These are phyloP conservation scores for Coniochaeta sp. DNA, from an alignment of 2,329 filamentous ascomycete species.

Conservation along the genomic window DNA sequence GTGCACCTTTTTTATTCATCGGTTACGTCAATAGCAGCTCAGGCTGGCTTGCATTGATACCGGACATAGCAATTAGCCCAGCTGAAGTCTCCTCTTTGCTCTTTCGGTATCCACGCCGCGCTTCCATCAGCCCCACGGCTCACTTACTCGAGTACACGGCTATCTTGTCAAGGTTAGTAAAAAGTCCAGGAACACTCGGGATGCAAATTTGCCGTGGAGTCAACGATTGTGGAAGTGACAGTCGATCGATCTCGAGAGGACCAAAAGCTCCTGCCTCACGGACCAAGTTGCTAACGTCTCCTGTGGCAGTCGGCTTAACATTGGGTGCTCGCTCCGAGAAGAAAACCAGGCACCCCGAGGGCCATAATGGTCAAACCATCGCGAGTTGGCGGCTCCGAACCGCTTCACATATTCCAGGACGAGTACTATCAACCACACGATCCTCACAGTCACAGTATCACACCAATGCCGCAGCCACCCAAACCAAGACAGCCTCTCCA, in stretches of 20 bases:
- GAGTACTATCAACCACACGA: slow-evolving; percentile 35
- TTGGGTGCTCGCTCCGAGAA: background rate
- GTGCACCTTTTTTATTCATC: background rate
- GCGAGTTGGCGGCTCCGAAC: slow-evolving; percentile 38
- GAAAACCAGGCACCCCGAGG: slow-evolving; percentile 9
- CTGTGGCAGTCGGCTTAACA: background rate
- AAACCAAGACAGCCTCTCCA: slow-evolving; percentile 41
- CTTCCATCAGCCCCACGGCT: background rate
- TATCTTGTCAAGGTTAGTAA: background rate
- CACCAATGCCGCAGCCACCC: slow-evolving; percentile 45
- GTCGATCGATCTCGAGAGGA: background rate
- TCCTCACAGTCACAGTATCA: slow-evolving; percentile 41
- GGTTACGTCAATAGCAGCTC: background rate
- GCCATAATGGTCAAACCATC: slow-evolving; percentile 48
- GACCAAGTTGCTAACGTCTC: background rate
- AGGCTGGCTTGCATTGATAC: background rate
- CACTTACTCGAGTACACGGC: slow-evolving; percentile 1
- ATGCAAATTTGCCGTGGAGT: background rate
- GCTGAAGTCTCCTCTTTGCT: background rate
- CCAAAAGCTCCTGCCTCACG: background rate
- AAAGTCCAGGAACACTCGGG: background rate
- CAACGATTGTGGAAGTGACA: background rate
- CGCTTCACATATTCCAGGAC: slow-evolving; percentile 46
- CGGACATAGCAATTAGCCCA: background rate
- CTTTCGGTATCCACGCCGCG: background rate